Conservation (phyloP, 306 rosid genomes). For the Pueraria montana region DNA sequence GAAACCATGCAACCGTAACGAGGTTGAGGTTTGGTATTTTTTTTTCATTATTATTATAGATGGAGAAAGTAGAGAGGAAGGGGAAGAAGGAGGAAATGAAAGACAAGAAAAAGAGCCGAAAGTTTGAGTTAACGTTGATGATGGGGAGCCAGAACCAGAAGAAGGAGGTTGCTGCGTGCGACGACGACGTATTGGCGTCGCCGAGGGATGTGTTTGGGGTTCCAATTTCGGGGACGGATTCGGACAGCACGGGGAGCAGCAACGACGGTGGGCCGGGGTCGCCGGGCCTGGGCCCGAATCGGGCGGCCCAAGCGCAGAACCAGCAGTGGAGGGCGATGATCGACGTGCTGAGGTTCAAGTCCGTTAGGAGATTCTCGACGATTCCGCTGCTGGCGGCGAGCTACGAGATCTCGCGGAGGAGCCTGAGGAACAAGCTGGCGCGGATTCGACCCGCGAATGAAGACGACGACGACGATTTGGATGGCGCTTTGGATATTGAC, state of each 20-base stretch:
- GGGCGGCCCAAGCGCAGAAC: conserved; percentile 3
- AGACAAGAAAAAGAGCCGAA: conserved; percentile 46
- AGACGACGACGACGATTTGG: conserved; percentile 34
- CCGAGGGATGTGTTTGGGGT: conserved; percentile 81
- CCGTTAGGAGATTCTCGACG: conserved; percentile 63
- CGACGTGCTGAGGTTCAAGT: conserved; percentile 66
- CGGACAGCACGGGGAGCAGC: conserved; percentile 58
- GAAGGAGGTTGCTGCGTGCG: conserved; percentile 13
- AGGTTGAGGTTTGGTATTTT: no score
- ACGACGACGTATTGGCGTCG: conserved; percentile 54
- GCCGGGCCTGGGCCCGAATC: neutral
- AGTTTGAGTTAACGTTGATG: neutral
- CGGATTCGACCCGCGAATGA: conserved; percentile 53
- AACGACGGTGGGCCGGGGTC: conserved; percentile 23
- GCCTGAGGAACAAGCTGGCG: conserved; percentile 62
- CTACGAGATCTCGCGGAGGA: conserved; percentile 62
- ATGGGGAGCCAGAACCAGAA: neutral
- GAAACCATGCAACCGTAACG: no score
- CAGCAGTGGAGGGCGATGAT: conserved; percentile 68
- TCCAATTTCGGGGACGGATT: conserved; percentile 57
- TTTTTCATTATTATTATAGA: neutral
- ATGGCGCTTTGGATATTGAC: conserved; percentile 38
- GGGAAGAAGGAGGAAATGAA: conserved; percentile 33
- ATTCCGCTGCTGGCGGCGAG: conserved; percentile 61
- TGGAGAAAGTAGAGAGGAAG: conserved; percentile 41